Conservation (phyloP, 345 rosid species). For the Citrus australasica region DNA sequence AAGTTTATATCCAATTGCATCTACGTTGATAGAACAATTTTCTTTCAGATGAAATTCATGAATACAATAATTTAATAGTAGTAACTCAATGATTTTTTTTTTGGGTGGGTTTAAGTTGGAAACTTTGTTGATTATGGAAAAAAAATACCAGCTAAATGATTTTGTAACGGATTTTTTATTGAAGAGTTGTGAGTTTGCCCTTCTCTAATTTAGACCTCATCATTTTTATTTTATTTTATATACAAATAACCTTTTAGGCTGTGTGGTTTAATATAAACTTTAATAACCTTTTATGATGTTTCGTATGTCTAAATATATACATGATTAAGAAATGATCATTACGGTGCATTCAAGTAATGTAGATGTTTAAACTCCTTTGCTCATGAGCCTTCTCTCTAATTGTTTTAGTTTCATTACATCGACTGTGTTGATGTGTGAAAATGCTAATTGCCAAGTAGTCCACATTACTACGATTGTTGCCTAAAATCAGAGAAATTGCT, state of each 20-base stretch:
- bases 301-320: not conserved
- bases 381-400: not conserved
- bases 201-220: no score
- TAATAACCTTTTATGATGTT: not conserved
- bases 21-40: not conserved
- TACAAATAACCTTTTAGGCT: no score
- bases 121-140: no score
- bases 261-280: no score
- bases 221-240: no score
- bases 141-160: no score
- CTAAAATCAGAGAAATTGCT: conserved; percentile 16
- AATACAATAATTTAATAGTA: not conserved
- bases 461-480: not conserved
- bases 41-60: not conserved
- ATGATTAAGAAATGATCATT: not conserved
- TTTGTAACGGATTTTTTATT: no score
- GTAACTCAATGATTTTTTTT: no score
- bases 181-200: no score
- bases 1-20: not conserved
- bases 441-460: not conserved
- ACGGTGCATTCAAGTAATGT: not conserved
- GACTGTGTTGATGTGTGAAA: not conserved
- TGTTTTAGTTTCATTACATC: not conserved
- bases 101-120: no score
- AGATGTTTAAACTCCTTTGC: not conserved